phyloP scores from a whole-genome alignment of 2,329 filamentous ascomycete genomes.

The Trichophyton rubrum region DNA sequence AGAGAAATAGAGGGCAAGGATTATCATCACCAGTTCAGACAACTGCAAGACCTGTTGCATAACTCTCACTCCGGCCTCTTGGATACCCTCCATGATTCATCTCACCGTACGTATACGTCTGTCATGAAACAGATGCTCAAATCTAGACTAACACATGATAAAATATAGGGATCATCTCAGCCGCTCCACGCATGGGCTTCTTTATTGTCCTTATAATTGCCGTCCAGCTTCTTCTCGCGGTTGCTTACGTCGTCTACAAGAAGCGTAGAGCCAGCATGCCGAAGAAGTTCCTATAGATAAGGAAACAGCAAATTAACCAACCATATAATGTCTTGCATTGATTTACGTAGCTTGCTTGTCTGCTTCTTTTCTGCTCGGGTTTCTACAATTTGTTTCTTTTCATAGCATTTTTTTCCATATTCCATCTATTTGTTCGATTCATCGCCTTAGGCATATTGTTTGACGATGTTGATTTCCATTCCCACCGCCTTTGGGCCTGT shows the following conservation, averaged over 20 bases:
- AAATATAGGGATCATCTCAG: constrained; percentile 38
- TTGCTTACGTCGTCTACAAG: constrained; percentile 66
- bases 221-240: constrained; percentile 59
- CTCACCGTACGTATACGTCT: constrained; percentile 33
- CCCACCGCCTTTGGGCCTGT: neutral
- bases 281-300: constrained; percentile 73
- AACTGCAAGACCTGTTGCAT: constrained; percentile 42
- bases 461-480: neutral
- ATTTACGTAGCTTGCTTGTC: neutral
- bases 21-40: constrained; percentile 42
- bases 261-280: constrained; percentile 58
- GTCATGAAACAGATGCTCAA: constrained; percentile 9
- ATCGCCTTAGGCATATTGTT: neutral
- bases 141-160: constrained; percentile 9
- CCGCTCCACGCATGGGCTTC: constrained; percentile 46
- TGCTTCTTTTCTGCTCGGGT: neutral
- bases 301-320: neutral
- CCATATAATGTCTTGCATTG: neutral
- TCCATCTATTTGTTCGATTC: neutral
- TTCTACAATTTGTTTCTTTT: neutral
- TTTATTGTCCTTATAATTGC: constrained; percentile 61
- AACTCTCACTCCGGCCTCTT: constrained; percentile 42
- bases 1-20: constrained; percentile 45
- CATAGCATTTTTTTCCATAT: neutral
- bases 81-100: constrained; percentile 40